phyloP scores from a whole-genome alignment of 1,284 basidiomycete genomes.

The Leccinum angustisporum region DNA sequence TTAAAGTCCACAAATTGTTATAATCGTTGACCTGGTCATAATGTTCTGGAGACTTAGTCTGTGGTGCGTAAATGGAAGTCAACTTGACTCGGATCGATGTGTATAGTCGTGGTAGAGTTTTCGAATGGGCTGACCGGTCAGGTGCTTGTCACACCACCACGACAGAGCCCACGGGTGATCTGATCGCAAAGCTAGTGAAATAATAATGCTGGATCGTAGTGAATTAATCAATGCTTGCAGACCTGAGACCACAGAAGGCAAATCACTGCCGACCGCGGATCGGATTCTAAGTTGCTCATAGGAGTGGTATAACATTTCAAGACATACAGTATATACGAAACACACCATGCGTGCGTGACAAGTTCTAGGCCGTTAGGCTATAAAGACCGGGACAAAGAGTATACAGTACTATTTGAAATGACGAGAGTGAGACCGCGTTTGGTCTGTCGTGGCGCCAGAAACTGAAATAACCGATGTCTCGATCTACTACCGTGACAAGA shows the following conservation, averaged over 20 bases:
- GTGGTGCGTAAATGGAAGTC: background rate
- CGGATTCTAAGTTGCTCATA: background rate
- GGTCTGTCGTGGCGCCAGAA: too few relatives aligned
- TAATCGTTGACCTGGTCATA: too few relatives aligned
- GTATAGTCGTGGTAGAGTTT: too few relatives aligned
- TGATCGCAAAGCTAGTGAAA: too few relatives aligned
- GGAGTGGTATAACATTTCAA: background rate
- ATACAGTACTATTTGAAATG: too few relatives aligned
- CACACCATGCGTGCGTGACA: background rate
- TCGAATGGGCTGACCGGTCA: too few relatives aligned
- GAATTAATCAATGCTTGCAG: too few relatives aligned
- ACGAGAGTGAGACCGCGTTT: too few relatives aligned
- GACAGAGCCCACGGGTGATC: too few relatives aligned
- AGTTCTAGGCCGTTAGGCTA: background rate
- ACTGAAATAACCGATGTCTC: background rate
- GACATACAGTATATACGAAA: background rate
- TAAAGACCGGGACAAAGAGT: background rate
- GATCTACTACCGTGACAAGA: background rate
- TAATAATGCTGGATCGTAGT: too few relatives aligned
- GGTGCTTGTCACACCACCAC: too few relatives aligned
- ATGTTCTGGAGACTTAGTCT: background rate
- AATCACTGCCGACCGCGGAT: background rate
- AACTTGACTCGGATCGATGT: background rate
- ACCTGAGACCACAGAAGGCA: too few relatives aligned
- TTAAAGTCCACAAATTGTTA: background rate